These are phyloP conservation scores for Jacaranda copaia DNA, from an alignment of 257 asterid genomes.

Conservation along the genomic window DNA sequence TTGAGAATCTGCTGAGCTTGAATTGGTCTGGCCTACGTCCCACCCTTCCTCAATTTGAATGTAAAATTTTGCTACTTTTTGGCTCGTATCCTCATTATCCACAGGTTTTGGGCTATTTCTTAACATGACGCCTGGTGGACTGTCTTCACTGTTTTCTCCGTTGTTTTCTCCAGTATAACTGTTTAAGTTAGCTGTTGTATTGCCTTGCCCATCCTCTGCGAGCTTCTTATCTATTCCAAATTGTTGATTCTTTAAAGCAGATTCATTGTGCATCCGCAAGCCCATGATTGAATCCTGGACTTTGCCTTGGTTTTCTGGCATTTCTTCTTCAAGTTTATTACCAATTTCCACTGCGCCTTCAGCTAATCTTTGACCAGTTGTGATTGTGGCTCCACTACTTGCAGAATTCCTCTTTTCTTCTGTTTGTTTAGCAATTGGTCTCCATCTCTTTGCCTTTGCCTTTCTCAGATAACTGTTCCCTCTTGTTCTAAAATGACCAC, in stretches of 20 bases:
- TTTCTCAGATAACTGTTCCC: conserved; percentile 42
- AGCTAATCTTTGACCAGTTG: neutral
- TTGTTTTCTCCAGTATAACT: neutral
- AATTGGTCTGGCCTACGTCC: neutral
- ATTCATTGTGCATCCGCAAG: conserved; percentile 15
- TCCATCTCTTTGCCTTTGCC: conserved; percentile 52
- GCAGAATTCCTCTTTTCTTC: conserved; percentile 28
- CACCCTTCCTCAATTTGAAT: too few relatives aligned
- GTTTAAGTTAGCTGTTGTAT: neutral
- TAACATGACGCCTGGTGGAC: conserved; percentile 15
- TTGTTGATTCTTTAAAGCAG: conserved; percentile 1
- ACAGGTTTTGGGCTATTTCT: conserved; percentile 5
- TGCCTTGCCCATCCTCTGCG: neutral
- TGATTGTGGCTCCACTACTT: too few relatives aligned
- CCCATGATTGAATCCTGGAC: neutral
- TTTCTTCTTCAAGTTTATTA: neutral
- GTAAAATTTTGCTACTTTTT: too few relatives aligned
- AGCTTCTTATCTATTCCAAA: neutral
- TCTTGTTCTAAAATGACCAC: conserved; percentile 2
- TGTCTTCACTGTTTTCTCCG: neutral
- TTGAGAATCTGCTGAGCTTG: neutral
- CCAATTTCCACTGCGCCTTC: conserved; percentile 8
- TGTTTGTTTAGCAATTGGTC: conserved; percentile 30
- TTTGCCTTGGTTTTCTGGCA: neutral
- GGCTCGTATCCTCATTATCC: neutral